Base-by-base conservation (phyloP, 345 rosid species). In the Ailanthus altissimus region DNA sequence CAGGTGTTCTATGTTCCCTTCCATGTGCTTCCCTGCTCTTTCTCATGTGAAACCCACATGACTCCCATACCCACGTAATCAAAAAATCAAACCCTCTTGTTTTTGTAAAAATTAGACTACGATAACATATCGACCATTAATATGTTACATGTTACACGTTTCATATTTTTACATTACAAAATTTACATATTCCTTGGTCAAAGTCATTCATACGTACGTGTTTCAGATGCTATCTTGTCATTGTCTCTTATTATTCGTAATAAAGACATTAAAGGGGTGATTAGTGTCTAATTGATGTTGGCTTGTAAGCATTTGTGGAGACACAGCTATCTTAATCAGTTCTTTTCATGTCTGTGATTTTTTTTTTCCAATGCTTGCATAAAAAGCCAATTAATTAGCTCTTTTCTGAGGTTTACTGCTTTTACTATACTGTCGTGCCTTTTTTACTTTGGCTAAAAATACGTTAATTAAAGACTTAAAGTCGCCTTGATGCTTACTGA, bases 11-110 rank as follows among this genome's bases (percentile, higher is more conserved):
- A 85, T 83, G 88, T 83, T 85, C 87, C 85, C 83, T 65, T n/a
- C 67, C 92, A 89, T 87, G 94, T 90, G 89, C 78, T 67, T 74
- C 71, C 36, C 82, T 80, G 83, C 70, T 71, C 63, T 72, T 60
- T 59, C 84, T 84, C 89, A 80, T 83, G 85, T 84, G 93, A 86
- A 84, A 78, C 82, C 93, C 93, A 91, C 86, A 80, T 86, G 93
- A 76, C 77, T 76, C 83, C 86, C 84, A 85, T 84, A 82, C 80
- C 74, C 57, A 59, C 45, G 49, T 63, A 80, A 78, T 74, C 85
- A 53, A 77, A 80, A 63, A 73, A 75, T 65, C 56, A 75, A 75
- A 21, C 1, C 6, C 18, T 2, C 23, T 28, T 5, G 1, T 51
- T 51, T 51, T 6, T 13, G 15, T 12, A 16, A 0, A 11, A 12